Percentiles rank a stretch among this genome's conserved stretches.
These are phyloP conservation scores for Mycosphaerelloides madeirae DNA, from an alignment of 2,329 filamentous ascomycete species.

Conservation along the genomic window DNA sequence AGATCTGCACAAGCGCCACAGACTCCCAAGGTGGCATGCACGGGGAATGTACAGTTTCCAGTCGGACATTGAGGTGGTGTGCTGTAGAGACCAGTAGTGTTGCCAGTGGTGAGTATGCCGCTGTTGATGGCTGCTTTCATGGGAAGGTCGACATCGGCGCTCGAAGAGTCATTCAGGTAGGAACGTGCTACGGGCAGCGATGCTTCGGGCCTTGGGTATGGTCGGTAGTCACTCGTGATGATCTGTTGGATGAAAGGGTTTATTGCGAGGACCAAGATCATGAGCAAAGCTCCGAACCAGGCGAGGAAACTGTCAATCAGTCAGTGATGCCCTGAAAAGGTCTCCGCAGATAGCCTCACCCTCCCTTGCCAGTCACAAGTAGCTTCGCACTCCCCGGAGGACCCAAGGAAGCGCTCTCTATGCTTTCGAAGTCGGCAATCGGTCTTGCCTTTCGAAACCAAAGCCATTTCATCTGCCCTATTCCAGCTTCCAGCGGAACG, in stretches of 20 bases:
- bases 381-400: conserved; percentile 1
- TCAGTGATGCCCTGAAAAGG: too few species aligned
- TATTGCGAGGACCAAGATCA: neutral
- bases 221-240: neutral
- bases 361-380: neutral
- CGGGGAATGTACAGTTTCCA: neutral
- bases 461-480: neutral
- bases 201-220: neutral
- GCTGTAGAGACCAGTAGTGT: neutral
- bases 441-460: neutral
- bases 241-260: neutral
- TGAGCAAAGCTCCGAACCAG: neutral
- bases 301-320: neutral
- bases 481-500: neutral
- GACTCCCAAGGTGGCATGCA: neutral
- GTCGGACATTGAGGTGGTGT: neutral
- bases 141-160: neutral
- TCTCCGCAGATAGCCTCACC: neutral
- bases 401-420: neutral
- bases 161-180: neutral
- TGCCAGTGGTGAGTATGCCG: neutral
- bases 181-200: neutral
- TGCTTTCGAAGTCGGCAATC: neutral
- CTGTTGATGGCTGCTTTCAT: conserved; percentile 1
- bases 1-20: neutral